Evolutionary conservation across 352 stramenopile species (phyloP), one percentile per base, ranked within the genome.

Genomic region (Phytophthora fragariaefolia): DNA sequence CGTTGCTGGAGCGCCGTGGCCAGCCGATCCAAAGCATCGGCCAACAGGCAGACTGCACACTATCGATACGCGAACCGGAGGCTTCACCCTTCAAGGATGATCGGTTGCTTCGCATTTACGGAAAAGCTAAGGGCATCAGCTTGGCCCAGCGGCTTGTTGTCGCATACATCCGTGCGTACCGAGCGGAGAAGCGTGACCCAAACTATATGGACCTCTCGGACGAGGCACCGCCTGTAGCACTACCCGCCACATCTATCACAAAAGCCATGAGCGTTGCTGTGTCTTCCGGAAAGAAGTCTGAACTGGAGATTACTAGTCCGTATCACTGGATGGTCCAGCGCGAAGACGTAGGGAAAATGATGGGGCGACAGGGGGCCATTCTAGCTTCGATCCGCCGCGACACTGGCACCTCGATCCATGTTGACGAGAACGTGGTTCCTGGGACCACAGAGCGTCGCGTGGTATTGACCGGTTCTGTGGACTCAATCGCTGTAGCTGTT

Each of bases 121-220:
- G 85, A 15, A 85, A 76, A 55, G 49, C 83, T 7, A 82, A 83
- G 43, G 67, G 74, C 26, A 90, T 93, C 27, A 83, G 76, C 42
- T 64, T 90, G 26, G 82, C 85, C 12, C 81, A 91, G 28, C 79
- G 80, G 32, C 67, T 91, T 10, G 72, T 90, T 3, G 80, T 93
- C 28, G 79, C 81, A 1, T 73, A 69, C 18, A 85, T 93, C 42
- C 81, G 82, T 6, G 70, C 70, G 9, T 79, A 78, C 59, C 73
- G 78, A 30, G 58, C 59, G 22, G 61, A 72, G 13, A 85, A 86
- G 49, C 45, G 58, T 1, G 76, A 93, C 50, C 77, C 81, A 7
- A 82, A 75, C 54, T 93, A 93, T 60, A 69, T 76, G 23, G 58
- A 76, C 24, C 59, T 92, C 23, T 67, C 50, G 10, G 17, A 56